These are phyloP conservation scores for Candida broadrunensis DNA, from an alignment of 805 yeast genomes.

Conservation along the genomic window DNA sequence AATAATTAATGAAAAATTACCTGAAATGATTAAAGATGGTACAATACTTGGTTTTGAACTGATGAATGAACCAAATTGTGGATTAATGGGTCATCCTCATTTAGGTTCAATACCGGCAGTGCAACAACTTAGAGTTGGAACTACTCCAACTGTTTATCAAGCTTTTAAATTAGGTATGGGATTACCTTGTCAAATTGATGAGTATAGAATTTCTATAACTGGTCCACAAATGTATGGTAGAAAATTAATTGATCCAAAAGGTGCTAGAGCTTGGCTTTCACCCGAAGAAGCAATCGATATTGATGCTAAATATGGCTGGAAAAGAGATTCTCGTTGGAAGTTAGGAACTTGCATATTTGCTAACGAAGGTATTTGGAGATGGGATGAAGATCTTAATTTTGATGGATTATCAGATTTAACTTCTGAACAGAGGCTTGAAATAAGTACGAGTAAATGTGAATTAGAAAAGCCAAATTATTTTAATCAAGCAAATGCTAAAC, in stretches of 20 bases:
- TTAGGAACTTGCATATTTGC: constrained; percentile 81
- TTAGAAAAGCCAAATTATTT: constrained; percentile 30
- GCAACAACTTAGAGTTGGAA: constrained; percentile 70
- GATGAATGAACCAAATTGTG: constrained; percentile 81
- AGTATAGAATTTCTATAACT: constrained; percentile 64
- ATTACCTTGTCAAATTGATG: constrained; percentile 60
- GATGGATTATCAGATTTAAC: constrained; percentile 15
- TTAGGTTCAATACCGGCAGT: constrained; percentile 52
- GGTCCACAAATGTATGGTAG: constrained; percentile 74
- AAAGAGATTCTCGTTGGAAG: constrained; percentile 61
- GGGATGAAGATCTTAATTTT: constrained; percentile 20
- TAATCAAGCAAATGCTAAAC: constrained; percentile 21
- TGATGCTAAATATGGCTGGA: constrained; percentile 71
- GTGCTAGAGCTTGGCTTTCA: constrained; percentile 66
- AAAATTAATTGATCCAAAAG: constrained; percentile 60
- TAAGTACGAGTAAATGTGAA: constrained; percentile 17
- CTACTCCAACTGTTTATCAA: constrained; percentile 81
- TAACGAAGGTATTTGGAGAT: constrained; percentile 75
- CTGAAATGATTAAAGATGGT: constrained; percentile 36
- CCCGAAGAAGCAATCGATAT: constrained; percentile 35
- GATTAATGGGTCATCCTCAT: constrained; percentile 64
- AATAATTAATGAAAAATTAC: constrained; percentile 20
- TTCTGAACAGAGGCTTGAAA: constrained; percentile 26
- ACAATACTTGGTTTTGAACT: constrained; percentile 78
- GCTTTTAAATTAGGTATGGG: constrained; percentile 80